A percentile compares a stretch with the other conserved stretches of the same genome.
Conservation (phyloP, 306 rosid genomes). For the Corylus heterophylla region DNA sequence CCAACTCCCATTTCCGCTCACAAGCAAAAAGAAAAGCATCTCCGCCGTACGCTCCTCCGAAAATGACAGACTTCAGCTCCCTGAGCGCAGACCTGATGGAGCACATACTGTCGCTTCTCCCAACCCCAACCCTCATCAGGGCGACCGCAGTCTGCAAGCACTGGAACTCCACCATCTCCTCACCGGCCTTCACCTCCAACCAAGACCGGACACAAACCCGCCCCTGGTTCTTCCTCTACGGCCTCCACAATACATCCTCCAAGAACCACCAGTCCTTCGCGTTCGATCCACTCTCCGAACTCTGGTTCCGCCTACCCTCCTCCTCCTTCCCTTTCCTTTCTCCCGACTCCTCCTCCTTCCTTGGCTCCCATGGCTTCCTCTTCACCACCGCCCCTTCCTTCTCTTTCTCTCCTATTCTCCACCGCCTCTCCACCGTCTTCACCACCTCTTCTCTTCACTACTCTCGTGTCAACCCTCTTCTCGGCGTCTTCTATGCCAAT, state of each 20-base stretch:
- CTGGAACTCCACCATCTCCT: conserved; percentile 65
- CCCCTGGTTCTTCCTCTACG: conserved; percentile 85
- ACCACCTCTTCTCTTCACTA: conserved; percentile 61
- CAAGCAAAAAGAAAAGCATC: not conserved
- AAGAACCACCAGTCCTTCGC: conserved; percentile 79
- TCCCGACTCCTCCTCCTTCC: conserved; percentile 57
- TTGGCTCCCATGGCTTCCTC: conserved; percentile 60
- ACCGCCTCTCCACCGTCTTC: conserved; percentile 35
- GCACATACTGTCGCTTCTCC: conserved; percentile 63
- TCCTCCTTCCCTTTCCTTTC: conserved; percentile 22
- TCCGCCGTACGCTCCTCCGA: not conserved
- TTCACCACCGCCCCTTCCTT: conserved; percentile 68
- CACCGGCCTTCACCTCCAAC: conserved; percentile 39
- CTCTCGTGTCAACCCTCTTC: conserved; percentile 72
- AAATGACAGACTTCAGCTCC: conserved; percentile 47
- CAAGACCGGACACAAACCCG: conserved; percentile 1
- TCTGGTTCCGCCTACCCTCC: conserved; percentile 67
- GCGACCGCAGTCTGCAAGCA: conserved; percentile 68
- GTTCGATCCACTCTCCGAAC: conserved; percentile 67
- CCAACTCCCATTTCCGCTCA: not conserved
- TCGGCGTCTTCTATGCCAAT: conserved; percentile 51
- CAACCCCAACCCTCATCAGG: conserved; percentile 54
- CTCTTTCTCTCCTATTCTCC: conserved; percentile 49
- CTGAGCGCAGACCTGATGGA: conserved; percentile 62
- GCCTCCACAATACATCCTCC: conserved; percentile 76